Evolutionary conservation across 148 eudicot genomes (phyloP), one percentile per base, ranked within the genome.

Genomic region (Persicaria tinctoria): DNA sequence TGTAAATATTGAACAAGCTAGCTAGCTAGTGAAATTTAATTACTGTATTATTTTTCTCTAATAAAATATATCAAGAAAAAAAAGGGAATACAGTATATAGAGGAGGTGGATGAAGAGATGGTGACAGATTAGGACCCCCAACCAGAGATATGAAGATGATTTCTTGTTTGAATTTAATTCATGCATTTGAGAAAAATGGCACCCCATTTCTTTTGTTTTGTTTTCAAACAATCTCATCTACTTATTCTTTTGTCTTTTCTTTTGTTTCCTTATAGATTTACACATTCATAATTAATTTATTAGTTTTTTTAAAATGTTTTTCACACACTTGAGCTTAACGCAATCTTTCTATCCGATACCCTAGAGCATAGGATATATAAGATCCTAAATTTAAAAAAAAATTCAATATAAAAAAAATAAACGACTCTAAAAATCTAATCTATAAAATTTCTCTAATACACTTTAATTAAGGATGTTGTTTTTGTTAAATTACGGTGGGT

Each of bases 121-220:
- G 62, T 56, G 32, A 56, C 27, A 56, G 8, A 56, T 56, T 56
- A 6, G 16, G 62, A 56, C n/a, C 7, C 7, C 59, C 18, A 55
- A 55, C 18, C 18, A 55, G 14, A 55, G 17, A 55, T 6, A 55
- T n/a, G 59, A 55, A 55, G n/a, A 55, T 56, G 23, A 56, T 56
- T 56, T 17, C 23, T 17, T 56, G 27, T 56, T 56, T 50, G 53
- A 50, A 50, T 50, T 50, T 50, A 50, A 50, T 50, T 9, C 53
- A 5, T 50, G 14, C 12, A 12, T 50, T 50, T 56, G 62, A 56
- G 41, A 56, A 56, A 17, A 5, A 56, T 56, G 62, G 62, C 23
- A 55, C 60, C 60, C 60, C 60, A 56, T 23, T 56, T 56, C 62
- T 56, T 32, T 56, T 56, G 62, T 56, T 56, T 17, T 56, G 9